A percentile compares a stretch with the other conserved stretches of the same genome.
These are phyloP conservation scores for Macrophomina phaseolina DNA, from an alignment of 2,329 filamentous ascomycete genomes.

Conservation along the genomic window DNA sequence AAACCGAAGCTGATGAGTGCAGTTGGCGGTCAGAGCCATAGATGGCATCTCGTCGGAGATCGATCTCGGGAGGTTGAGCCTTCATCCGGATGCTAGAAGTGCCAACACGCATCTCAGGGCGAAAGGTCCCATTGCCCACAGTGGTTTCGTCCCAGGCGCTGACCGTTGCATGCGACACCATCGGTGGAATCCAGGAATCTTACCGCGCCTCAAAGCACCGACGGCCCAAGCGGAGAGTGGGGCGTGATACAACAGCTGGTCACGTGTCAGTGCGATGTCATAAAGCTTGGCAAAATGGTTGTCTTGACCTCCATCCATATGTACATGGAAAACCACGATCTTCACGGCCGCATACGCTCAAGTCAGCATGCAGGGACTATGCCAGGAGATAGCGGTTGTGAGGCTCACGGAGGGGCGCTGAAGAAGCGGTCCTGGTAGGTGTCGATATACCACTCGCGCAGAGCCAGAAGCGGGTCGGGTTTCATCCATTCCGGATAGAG, in stretches of 20 bases:
- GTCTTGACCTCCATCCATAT: conserved; percentile 58
- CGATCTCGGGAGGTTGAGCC: not conserved
- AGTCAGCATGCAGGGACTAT: not conserved
- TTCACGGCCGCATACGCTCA: not conserved
- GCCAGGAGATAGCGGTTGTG: not conserved
- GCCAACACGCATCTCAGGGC: too few relatives aligned
- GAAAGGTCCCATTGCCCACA: too few relatives aligned
- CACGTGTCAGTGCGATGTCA: conserved; percentile 11
- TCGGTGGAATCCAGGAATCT: not conserved
- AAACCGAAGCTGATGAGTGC: too few relatives aligned
- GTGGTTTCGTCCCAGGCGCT: too few relatives aligned
- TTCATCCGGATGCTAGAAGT: too few relatives aligned
- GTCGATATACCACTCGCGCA: conserved; percentile 64
- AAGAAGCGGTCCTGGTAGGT: conserved; percentile 71
- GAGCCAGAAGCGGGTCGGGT: conserved; percentile 53
- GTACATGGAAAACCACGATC: conserved; percentile 62
- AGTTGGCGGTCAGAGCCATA: too few relatives aligned
- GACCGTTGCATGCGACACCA: conserved; percentile 27
- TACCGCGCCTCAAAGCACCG: conserved; percentile 59
- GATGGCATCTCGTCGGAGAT: too few relatives aligned
- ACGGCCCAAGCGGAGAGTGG: conserved; percentile 67
- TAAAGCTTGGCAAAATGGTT: conserved; percentile 11
- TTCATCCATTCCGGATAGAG: conserved; percentile 61
- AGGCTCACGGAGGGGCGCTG: conserved; percentile 55
- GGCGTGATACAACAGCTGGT: conserved; percentile 60